Percentiles rank a stretch among this genome's conserved stretches.
Conservation (phyloP, 75 land plant genomes). For the Pinus taeda region DNA sequence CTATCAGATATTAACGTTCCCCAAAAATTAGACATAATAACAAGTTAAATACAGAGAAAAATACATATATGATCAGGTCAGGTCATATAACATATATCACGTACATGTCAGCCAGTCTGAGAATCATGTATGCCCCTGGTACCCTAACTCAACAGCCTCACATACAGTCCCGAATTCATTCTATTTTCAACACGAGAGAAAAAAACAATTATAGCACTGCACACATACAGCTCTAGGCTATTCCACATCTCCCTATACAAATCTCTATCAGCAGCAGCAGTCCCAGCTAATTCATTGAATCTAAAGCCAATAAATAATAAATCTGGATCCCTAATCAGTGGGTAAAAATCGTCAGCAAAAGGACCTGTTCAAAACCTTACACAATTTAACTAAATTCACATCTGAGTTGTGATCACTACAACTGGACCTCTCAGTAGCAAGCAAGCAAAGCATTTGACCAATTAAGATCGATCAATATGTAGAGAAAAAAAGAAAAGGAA, state of each 20-base stretch:
- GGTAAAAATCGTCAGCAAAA: conserved; percentile 5
- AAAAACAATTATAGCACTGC: conserved; percentile 3
- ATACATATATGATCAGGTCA: neutral
- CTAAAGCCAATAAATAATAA: conserved; percentile 11
- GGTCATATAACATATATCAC: neutral
- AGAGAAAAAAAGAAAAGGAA: too few species aligned
- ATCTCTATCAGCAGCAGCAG: neutral
- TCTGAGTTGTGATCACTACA: neutral
- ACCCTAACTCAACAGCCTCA: neutral
- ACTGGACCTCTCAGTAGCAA: neutral
- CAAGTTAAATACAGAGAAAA: neutral
- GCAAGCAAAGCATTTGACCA: too few species aligned
- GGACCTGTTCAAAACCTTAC: neutral
- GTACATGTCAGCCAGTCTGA: neutral
- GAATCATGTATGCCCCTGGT: neutral
- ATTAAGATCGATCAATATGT: too few species aligned
- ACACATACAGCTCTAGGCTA: conserved; percentile 5
- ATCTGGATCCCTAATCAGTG: conserved; percentile 4
- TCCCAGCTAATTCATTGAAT: neutral
- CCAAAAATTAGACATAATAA: neutral
- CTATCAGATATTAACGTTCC: neutral
- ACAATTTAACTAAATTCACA: neutral
- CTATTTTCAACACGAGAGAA: neutral
- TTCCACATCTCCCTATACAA: conserved; percentile 10
- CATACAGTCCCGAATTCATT: conserved; percentile 1